Base-by-base conservation (phyloP, 108 stramenopile genomes). In the Hondaea fermentalgiana region DNA sequence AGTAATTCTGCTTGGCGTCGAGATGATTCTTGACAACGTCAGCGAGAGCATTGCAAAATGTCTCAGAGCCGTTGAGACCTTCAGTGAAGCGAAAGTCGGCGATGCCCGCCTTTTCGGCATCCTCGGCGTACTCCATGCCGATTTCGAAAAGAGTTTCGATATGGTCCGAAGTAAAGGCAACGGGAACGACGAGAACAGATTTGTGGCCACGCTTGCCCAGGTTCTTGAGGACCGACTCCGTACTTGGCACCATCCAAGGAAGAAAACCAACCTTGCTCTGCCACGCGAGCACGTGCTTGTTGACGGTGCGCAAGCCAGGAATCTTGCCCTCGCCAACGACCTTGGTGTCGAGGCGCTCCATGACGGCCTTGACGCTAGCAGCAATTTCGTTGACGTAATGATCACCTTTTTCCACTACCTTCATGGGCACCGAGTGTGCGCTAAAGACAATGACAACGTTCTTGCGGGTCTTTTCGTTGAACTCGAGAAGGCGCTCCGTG, bases 61-160 rank as follows among this genome's bases (percentile, higher is more conserved):
- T 90, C 10, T 92, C 88, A 88, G 98, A 97, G 47, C 97, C 98
- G 91, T 99, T 99, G 64, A 98, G 93, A 21, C 98, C 98, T 14
- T 98, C 98, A 83, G 96, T 97, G 47, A 97, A 93, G 44, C 96
- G 87, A 96, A 97, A 98, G 88, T 97, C 95, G 44, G 91, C 91
- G 49, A 98, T 95, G 44, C 98, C 99, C 58, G 93, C 94, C 89
- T 98, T 96, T 90, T 97, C 93, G 43, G 99, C 99, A 55, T 99
- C 89, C 90, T 99, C 98, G 44, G 97, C 92, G 90, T 99, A 99
- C 92, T 99, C 99, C 88, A 98, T 97, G 93, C 98, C 99, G 90
- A 99, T 98, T 91, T 99, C 99, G 94, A 98, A 98, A 89, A 99
- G 94, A 16, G 99, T 99, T 90, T 99, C 98, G 90, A 99, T 99